Conservation (phyloP, 768 basidiomycete genomes). For the Suillus ampliporus region DNA sequence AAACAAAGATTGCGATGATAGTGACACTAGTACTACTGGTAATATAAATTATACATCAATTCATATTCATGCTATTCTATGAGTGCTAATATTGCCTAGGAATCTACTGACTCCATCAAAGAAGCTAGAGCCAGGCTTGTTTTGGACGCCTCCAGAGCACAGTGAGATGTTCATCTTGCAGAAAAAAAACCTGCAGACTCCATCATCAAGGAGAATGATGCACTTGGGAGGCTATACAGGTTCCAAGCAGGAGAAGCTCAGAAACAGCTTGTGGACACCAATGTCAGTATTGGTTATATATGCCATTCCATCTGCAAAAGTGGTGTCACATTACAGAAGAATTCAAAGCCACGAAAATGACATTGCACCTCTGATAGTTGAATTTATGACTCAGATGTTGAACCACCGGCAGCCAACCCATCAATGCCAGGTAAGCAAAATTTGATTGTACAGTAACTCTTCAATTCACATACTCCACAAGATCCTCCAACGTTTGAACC, state of each 20-base stretch:
- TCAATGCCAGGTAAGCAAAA: not conserved
- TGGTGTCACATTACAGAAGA: not conserved
- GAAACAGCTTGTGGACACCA: not conserved
- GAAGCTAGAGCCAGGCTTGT: not conserved
- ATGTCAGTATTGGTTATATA: not conserved
- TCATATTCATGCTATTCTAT: not conserved
- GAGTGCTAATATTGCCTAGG: not conserved
- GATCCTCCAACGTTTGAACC: not conserved
- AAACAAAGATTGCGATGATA: not conserved
- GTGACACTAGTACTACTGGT: not conserved
- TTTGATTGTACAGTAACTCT: not conserved
- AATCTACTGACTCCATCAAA: not conserved
- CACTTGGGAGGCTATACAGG: not conserved
- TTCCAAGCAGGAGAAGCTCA: not conserved
- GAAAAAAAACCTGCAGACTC: not conserved
- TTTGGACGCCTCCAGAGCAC: not conserved
- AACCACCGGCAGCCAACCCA: not conserved
- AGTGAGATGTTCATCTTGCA: not conserved
- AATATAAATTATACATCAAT: not conserved
- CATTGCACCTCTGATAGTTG: not conserved
- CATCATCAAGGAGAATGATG: not conserved
- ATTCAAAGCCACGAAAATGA: not conserved
- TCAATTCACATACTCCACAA: not conserved
- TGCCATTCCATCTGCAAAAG: not conserved
- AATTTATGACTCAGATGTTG: not conserved